Percentiles rank a stretch among this genome's conserved stretches.
phyloP scores from a whole-genome alignment of 805 yeast genomes.

The Clavispora asparagi region DNA sequence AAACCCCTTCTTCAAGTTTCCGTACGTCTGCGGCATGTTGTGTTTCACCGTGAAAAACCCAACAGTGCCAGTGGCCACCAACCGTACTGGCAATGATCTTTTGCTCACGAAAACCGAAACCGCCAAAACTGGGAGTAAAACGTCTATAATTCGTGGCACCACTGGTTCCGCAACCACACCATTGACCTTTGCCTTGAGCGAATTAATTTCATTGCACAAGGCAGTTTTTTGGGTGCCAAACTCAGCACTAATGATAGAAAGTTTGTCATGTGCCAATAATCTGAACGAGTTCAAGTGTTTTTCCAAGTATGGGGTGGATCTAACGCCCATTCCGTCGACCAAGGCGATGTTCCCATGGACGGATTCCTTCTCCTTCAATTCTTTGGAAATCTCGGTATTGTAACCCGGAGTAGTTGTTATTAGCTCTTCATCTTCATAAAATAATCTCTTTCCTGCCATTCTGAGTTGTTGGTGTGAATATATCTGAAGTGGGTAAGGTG shows the following conservation, averaged over 20 bases:
- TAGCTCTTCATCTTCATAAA: conserved; percentile 50
- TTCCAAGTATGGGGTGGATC: conserved; percentile 46
- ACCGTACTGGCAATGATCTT: conserved; percentile 45
- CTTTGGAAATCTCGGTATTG: conserved; percentile 31
- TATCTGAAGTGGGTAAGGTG: not conserved
- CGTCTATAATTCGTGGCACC: conserved; percentile 50
- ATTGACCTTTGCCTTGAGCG: conserved; percentile 25
- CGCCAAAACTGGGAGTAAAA: conserved; percentile 49
- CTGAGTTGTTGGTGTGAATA: not conserved
- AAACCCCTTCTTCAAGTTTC: conserved; percentile 12
- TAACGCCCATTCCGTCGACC: conserved; percentile 51
- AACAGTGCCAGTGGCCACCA: conserved; percentile 45
- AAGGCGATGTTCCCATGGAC: conserved; percentile 35
- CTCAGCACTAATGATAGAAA: conserved; percentile 38
- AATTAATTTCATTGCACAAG: conserved; percentile 35
- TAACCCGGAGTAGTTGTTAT: conserved; percentile 46
- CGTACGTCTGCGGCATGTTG: conserved; percentile 42
- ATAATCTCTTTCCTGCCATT: conserved; percentile 30
- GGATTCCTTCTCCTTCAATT: conserved; percentile 35
- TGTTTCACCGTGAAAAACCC: conserved; percentile 41
- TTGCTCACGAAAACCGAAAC: conserved; percentile 52
- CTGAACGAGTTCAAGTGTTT: conserved; percentile 37
- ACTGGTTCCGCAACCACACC: conserved; percentile 45
- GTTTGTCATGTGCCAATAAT: conserved; percentile 31
- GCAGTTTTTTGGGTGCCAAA: conserved; percentile 43